Base-by-base conservation (phyloP, 2,329 filamentous ascomycete species). In the Blastomyces emzantsi region DNA sequence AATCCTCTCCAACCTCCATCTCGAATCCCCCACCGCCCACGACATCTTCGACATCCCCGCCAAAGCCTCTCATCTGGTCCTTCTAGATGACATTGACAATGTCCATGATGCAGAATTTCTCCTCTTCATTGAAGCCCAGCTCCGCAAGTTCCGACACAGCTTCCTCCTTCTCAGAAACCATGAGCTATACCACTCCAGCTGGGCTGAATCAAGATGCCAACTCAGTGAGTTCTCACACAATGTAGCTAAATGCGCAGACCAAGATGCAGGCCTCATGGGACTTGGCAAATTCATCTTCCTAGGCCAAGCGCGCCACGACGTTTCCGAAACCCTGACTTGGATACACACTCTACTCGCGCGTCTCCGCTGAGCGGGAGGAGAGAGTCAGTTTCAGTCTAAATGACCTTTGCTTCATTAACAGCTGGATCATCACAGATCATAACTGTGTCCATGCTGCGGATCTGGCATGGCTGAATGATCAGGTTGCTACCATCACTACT, bases 1-100 rank as follows among this genome's bases (percentile, higher is more conserved):
- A 66, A 78, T 86, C 57, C 63, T 85, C n/a, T 85, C 83, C 0
- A 83, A 86, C 70, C 75, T 86, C 3, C 83, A 86, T 65, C 75
- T 86, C 7, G 83, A 86, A 68, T 68, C 70, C 8, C 77, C 79
- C 0, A 74, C 76, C 54, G 73, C 74, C n/a, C 7, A 86, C 70
- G 79, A 83, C 66, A 28, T 74, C 28, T 86, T 82, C 67, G 68
- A 80, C 2, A 80, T 85, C 28, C 60, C 68, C 0, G 78, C 80
- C 1, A 74, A 72, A 59, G 79, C 82, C 1, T 79, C 80, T 0
- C 78, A 80, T 63, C 75, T 87, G 1, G 83, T 81, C 0, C 76
- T 87, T 0, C 75, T 86, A 0, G 84, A 84, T 25, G 82, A 86
- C 66, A 81, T 86, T 57, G 83, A 83, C 56, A 77, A 78, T 63